phyloP scores from a whole-genome alignment of 257 asterid genomes.

The Primulina tabacum region DNA sequence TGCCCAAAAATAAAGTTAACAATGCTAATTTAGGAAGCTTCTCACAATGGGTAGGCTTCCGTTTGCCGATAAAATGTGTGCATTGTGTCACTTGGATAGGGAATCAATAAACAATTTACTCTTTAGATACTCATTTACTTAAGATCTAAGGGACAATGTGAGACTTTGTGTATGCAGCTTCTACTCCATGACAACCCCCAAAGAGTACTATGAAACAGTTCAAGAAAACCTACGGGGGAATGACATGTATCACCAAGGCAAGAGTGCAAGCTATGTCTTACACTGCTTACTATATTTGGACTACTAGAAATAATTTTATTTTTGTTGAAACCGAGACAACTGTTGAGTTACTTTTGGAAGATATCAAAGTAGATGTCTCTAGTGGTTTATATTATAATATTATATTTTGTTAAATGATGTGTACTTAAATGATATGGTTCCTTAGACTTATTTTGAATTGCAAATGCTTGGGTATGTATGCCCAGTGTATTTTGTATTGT shows the following conservation, averaged over 20 bases:
- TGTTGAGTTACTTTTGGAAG: not conserved
- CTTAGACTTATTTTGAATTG: not conserved
- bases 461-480: not conserved
- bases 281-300: not conserved
- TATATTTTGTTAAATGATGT: not conserved
- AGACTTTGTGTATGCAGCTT: not conserved
- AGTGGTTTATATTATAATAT: not conserved
- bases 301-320: not conserved
- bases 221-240: not conserved
- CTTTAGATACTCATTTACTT: not conserved
- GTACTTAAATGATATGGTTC: not conserved
- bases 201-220: not conserved
- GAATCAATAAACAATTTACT: not conserved
- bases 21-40: constrained; percentile 16
- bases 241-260: not conserved
- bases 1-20: constrained; percentile 17
- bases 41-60: not conserved
- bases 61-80: not conserved
- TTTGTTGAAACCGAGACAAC: not conserved
- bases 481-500: not conserved
- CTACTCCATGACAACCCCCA: not conserved
- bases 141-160: not conserved
- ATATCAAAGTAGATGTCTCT: not conserved
- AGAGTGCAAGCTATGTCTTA: not conserved
- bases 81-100: not conserved